These are phyloP conservation scores for Leishmania mexicana DNA, from an alignment of 208 protist species.

Conservation along the genomic window DNA sequence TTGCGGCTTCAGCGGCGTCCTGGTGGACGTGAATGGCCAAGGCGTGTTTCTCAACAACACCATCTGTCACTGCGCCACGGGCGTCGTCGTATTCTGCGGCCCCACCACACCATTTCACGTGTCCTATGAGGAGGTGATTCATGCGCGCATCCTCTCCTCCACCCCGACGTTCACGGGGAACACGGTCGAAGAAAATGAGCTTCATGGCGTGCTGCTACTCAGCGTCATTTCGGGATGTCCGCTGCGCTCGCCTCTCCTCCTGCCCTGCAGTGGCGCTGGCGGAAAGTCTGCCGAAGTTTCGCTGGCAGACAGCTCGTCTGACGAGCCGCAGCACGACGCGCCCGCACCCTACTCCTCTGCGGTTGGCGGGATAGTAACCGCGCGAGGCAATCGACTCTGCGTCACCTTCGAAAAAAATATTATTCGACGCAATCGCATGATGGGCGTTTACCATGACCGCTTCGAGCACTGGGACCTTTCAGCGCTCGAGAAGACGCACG, in stretches of 20 bases:
- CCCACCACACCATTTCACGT: conserved; percentile 48
- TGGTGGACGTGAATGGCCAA: conserved; percentile 68
- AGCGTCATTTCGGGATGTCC: conserved; percentile 53
- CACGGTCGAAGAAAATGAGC: conserved; percentile 72
- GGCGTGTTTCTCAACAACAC: conserved; percentile 24
- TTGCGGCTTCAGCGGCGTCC: conserved; percentile 63
- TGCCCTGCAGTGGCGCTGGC: conserved; percentile 10
- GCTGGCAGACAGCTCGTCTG: background rate
- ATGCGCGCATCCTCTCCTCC: conserved; percentile 42
- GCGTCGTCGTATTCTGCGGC: conserved; percentile 67
- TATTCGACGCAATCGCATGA: conserved; percentile 75
- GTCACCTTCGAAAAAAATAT: conserved; percentile 64
- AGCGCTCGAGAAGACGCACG: conserved; percentile 27
- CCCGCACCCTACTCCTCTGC: conserved; percentile 17
- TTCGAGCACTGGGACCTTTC: conserved; percentile 68
- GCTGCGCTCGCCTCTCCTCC: conserved; percentile 38
- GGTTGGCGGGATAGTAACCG: conserved; percentile 8
- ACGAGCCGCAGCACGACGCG: conserved; percentile 18
- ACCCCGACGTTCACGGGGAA: conserved; percentile 62
- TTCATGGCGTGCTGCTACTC: conserved; percentile 79
- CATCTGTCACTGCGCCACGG: conserved; percentile 52
- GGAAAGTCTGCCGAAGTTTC: conserved; percentile 6
- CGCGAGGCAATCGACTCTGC: conserved; percentile 36
- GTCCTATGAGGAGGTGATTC: conserved; percentile 43
- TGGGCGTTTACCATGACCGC: conserved; percentile 85